These are phyloP conservation scores for Pseudozyma flocculosa DNA, from an alignment of 1,284 basidiomycete genomes.

Conservation along the genomic window DNA sequence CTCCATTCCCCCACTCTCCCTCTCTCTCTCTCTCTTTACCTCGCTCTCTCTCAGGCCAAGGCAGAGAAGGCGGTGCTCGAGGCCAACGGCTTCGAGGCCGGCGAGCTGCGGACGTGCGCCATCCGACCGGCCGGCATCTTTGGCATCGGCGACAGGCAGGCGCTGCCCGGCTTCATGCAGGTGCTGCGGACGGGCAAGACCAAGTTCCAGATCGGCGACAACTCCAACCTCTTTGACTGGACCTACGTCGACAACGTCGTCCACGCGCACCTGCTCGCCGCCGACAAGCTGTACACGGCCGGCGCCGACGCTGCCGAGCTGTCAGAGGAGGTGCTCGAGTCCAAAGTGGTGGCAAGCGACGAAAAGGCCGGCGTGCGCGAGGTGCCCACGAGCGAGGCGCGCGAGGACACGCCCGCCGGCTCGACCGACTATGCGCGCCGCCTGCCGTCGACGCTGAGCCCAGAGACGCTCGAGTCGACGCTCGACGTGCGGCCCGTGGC, in stretches of 20 bases:
- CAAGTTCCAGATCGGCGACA: slow-evolving; percentile 89
- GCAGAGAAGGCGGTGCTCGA: slow-evolving; percentile 81
- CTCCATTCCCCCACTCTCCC: too few species aligned
- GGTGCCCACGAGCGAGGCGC: slow-evolving; percentile 46
- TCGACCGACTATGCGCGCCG: slow-evolving; percentile 50
- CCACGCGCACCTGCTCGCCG: slow-evolving; percentile 88
- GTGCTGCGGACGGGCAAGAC: slow-evolving; percentile 79
- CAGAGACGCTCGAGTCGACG: slow-evolving; percentile 64
- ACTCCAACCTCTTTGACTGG: slow-evolving; percentile 93
- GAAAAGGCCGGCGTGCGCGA: slow-evolving; percentile 24
- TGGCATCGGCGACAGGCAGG: slow-evolving; percentile 89
- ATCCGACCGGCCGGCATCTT: slow-evolving; percentile 95
- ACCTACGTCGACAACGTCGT: slow-evolving; percentile 97
- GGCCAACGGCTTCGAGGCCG: slow-evolving; percentile 75
- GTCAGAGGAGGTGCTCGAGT: slow-evolving; percentile 26
- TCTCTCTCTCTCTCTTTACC: neutral
- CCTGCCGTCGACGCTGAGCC: slow-evolving; percentile 34
- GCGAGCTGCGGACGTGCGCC: slow-evolving; percentile 78
- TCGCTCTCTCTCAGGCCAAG: slow-evolving; percentile 62
- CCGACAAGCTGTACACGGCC: slow-evolving; percentile 69
- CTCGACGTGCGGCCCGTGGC: slow-evolving; percentile 65
- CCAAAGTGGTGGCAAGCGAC: slow-evolving; percentile 26
- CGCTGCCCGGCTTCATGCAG: slow-evolving; percentile 75
- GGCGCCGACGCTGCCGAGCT: slow-evolving; percentile 58
- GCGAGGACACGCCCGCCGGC: slow-evolving; percentile 38